Evolutionary conservation across 768 basidiomycete genomes (phyloP).

Genomic region (Trametes villosa): DNA sequence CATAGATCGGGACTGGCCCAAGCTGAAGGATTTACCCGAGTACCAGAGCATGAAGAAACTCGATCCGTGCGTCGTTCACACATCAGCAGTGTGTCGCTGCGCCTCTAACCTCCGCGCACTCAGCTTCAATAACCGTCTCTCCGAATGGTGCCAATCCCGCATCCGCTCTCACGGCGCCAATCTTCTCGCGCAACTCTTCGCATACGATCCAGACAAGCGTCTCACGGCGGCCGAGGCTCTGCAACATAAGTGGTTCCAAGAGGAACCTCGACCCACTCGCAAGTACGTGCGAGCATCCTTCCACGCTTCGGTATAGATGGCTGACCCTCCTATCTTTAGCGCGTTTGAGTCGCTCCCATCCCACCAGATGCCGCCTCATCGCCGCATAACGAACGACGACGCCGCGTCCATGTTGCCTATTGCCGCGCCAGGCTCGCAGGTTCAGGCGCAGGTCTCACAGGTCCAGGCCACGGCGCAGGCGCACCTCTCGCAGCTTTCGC

Average conservation of each 20-base stretch:
- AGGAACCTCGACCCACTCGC: slow-evolving; percentile 83
- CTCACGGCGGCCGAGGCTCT: slow-evolving; percentile 84
- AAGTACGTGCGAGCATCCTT: slow-evolving; percentile 65
- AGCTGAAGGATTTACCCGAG: slow-evolving; percentile 84
- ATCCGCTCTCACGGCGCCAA: slow-evolving; percentile 74
- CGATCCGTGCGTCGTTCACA: slow-evolving; percentile 58
- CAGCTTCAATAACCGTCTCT: slow-evolving; percentile 64
- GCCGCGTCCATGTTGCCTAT: slow-evolving; percentile 84
- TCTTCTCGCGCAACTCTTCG: slow-evolving; percentile 83
- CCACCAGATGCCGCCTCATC: slow-evolving; percentile 78
- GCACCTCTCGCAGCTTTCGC: slow-evolving; percentile 40
- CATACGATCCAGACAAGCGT: slow-evolving; percentile 87
- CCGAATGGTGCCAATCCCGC: slow-evolving; percentile 75
- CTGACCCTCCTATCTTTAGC: slow-evolving; percentile 42
- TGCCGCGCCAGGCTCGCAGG: slow-evolving; percentile 47
- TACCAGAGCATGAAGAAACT: slow-evolving; percentile 81
- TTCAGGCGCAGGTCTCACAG: slow-evolving; percentile 42
- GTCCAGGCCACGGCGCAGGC: slow-evolving; percentile 51
- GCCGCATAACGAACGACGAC: slow-evolving; percentile 92
- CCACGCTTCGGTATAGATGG: neutral
- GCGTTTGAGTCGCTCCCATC: slow-evolving; percentile 71
- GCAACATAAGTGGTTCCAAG: slow-evolving; percentile 90
- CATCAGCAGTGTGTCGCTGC: no score
- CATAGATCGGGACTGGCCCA: slow-evolving; percentile 86
- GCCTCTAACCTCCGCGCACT: slow-evolving; percentile 26